Evolutionary conservation across 805 yeast genomes (phyloP), one percentile per base, ranked within the genome.

Genomic region (Priceomyces melissophilus): DNA sequence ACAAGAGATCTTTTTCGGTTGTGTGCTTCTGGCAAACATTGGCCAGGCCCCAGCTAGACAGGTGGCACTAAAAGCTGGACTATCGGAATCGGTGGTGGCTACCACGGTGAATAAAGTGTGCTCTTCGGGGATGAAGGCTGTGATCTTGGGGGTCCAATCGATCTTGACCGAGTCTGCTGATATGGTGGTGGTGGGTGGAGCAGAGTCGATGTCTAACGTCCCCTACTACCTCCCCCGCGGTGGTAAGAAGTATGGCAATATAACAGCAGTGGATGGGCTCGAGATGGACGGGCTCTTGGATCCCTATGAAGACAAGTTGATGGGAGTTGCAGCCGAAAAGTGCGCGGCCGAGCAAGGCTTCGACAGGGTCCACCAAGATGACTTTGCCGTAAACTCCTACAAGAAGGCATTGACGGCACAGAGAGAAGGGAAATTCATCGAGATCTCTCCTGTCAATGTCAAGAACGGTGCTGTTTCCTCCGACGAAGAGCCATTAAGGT

Each of bases 21-120:
- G 88, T 57, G 99, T 89, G 37, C 67, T 88, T 57, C 87, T 85
- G 58, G 98, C 97, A 48, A 87, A 87, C 57, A 82, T 87, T 45
- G 98, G 99, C 47, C 99, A 91, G 71, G 89, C 91, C 44, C 98
- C 99, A 33, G 99, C 99, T 27, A 84, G 98, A 69, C 99, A 91
- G 71, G 98, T 91, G 42, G 96, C 96, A 11, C 58, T 91, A 50
- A 84, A 81, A 57, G 84, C 98, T 13, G 98, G 98, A 10, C 75
- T 93, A 39, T 80, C 87, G 38, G 81, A 84, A 50, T 71, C 79
- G 45, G 81, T 87, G 40, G 84, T 88, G 37, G 95, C 96, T 43
- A 79, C 96, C 40, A 85, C 97, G 30, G 77, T 91, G 52, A 93
- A 93, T 79, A 91, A 91, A 73, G 98, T 93, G 42, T 93, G 99